Evolutionary conservation across 164 flowering plant species (phyloP), one percentile per base, ranked within the genome.

Genomic region (Macadamia tetraphylla): DNA sequence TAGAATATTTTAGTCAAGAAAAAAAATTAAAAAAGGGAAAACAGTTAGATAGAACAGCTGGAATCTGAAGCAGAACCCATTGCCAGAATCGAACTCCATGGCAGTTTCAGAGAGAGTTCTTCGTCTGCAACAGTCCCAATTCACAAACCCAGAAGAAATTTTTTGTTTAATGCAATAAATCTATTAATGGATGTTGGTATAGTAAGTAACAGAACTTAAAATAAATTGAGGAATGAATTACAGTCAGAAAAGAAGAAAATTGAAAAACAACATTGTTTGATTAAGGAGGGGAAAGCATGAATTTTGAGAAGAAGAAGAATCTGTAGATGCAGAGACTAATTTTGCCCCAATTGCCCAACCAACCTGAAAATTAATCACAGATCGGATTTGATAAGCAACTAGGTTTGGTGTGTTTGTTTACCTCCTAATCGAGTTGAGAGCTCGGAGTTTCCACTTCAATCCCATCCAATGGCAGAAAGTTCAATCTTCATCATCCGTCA

Each of bases 21-120:
- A 59, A 35, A 35, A 43, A 43, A 58, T 43, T 43, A 43, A 11
- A 11, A 53, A 53, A 53, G 53, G 53, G 10, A 49, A 53, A 61
- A 51, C 73, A 74, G 73, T 65, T 65, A 66, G 60, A 59, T 57
- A 60, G 64, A 53, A 53, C 57, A 70, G 73, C 67, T 64, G 67
- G 58, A 7, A 52, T 53, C 70, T 66, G 73, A 17, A 29, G 65
- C 43, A 64, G 61, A 23, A 48, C 60, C 49, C 57, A 53, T 53
- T 13, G 6, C 57, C 57, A 53, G 57, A 53, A 53, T 53, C 57
- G 57, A 53, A 53, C 57, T 53, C 57, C 15, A 5, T 4, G 17
- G 57, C 15, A 11, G n/a, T 53, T 53, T 53, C 57, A 53, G 6
- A 53, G 17, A 3, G 6, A 53, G 17, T 11, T 29, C 12, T 31